phyloP scores from a whole-genome alignment of 352 stramenopile genomes.

The Phytopythium ostracodes region DNA sequence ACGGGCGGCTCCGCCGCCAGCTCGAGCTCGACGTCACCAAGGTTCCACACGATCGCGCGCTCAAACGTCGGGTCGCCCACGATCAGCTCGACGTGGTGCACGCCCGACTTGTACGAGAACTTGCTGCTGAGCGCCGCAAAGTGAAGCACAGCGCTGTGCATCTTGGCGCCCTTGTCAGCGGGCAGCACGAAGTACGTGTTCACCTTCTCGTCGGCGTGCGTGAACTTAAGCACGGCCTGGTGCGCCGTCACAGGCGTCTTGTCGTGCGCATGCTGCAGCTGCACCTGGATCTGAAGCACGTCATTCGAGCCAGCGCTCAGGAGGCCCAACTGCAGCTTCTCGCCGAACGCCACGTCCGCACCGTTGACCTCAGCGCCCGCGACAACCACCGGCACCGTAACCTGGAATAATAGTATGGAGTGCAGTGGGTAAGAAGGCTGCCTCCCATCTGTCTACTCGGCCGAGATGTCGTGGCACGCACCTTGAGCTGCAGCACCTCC shows the following conservation, averaged over 20 bases:
- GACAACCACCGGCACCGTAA: constrained; percentile 66
- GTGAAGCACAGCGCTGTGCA: constrained; percentile 39
- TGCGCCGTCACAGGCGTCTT: constrained; percentile 58
- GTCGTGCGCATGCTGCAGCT: constrained; percentile 49
- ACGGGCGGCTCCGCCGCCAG: constrained; percentile 55
- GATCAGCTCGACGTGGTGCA: constrained; percentile 66
- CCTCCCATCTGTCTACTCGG: not conserved
- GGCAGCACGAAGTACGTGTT: constrained; percentile 77
- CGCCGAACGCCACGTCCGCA: constrained; percentile 36
- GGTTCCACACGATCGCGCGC: constrained; percentile 63
- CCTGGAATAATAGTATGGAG: no score
- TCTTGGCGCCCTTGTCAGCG: constrained; percentile 25
- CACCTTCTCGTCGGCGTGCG: constrained; percentile 41
- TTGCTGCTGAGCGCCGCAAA: constrained; percentile 74
- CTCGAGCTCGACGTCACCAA: constrained; percentile 66
- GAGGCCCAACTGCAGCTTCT: constrained; percentile 44
- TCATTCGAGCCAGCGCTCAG: constrained; percentile 65
- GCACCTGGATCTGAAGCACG: constrained; percentile 49
- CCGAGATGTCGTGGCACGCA: constrained; percentile 2
- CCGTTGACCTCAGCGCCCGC: constrained; percentile 52
- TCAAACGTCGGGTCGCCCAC: constrained; percentile 76
- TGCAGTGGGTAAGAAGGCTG: not conserved
- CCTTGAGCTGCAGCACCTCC: constrained; percentile 69
- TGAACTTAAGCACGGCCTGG: constrained; percentile 79
- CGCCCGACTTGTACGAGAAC: constrained; percentile 77